Evolutionary conservation across 805 yeast genomes (phyloP), one percentile per base, ranked within the genome.

Genomic region (Ogataea allantospora): DNA sequence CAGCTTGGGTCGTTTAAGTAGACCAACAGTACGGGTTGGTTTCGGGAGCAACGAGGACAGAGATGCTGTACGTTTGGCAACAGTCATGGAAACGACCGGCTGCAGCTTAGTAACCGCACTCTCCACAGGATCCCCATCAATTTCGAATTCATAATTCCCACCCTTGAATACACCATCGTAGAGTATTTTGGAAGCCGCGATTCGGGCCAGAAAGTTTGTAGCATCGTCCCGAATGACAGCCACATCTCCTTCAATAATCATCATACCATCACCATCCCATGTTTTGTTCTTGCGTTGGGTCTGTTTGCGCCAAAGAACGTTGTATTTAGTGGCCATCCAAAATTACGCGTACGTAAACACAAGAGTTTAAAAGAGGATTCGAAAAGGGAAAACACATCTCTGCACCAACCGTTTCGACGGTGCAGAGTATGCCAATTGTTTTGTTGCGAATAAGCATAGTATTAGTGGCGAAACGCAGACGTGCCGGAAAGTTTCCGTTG

Each of bases 251-350:
- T 60, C 53, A 2, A 70, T 55, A 0, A 62, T 50, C 11, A 83
- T 63, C 22, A 64, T 60, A 0, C 96, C 98, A 63, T 93, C 98
- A 2, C 95, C 95, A 38, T 87, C 95, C 99, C 99, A 93, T 0
- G 88, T 80, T 57, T 89, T 89, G 58, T 88, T 79, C 67, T 91
- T 88, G 62, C 84, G 87, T 21, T 65, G 69, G 0, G 91, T 68
- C 27, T 70, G 69, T 57, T 87, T 88, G 22, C 99, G 66, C 73
- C 82, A 84, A 47, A 85, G 71, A 5, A 78, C 76, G 16, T 54
- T 45, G 46, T 36, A 36, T 15, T 33, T 21, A n/a, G 8, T 21
- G 9, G 23, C 23, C 23, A 21, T 21, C 16, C 12, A 24, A 11
- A 17, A 15, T 18, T 14, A 23, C 31, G 22, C 23, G 35, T 29